Conservation (phyloP, 768 basidiomycete genomes). For the Krasilnikovozyma curviuscula region DNA sequence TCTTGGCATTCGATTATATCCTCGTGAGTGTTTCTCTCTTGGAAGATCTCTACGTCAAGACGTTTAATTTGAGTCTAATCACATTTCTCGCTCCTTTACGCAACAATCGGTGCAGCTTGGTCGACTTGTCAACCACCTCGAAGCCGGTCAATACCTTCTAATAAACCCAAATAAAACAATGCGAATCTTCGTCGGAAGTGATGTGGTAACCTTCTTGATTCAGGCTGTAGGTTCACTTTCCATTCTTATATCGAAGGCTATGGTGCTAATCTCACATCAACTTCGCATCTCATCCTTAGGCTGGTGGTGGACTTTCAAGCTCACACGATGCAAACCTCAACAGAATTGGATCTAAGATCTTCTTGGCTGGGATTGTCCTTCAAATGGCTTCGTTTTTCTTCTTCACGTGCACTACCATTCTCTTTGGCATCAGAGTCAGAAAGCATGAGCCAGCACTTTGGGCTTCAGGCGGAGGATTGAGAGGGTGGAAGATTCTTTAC, state of each 20-base stretch:
- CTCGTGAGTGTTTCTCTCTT: no score
- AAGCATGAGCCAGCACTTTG: no score
- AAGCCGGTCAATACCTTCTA: constrained; percentile 17
- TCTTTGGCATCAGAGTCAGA: constrained; percentile 20
- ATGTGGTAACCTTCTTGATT: constrained; percentile 24
- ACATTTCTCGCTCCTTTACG: no score
- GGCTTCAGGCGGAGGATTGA: no score
- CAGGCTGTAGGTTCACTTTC: no score
- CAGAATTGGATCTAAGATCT: constrained; percentile 21
- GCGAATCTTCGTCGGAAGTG: constrained; percentile 23
- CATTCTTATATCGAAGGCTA: no score
- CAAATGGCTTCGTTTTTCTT: constrained; percentile 23
- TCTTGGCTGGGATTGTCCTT: constrained; percentile 25
- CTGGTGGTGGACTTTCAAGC: constrained; percentile 23
- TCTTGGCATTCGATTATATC: constrained; percentile 25
- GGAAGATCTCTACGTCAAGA: no score
- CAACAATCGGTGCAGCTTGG: no score
- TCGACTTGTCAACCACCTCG: constrained; percentile 18
- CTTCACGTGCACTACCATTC: constrained; percentile 20
- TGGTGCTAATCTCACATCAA: no score
- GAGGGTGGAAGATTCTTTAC: no score
- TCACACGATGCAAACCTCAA: constrained; percentile 16
- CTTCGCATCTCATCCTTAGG: no score
- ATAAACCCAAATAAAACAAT: constrained; percentile 19
- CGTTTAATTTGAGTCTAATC: no score